Evolutionary conservation across 257 asterid genomes (phyloP), one percentile per base, ranked within the genome.

Genomic region (Leptodermis oblonga): DNA sequence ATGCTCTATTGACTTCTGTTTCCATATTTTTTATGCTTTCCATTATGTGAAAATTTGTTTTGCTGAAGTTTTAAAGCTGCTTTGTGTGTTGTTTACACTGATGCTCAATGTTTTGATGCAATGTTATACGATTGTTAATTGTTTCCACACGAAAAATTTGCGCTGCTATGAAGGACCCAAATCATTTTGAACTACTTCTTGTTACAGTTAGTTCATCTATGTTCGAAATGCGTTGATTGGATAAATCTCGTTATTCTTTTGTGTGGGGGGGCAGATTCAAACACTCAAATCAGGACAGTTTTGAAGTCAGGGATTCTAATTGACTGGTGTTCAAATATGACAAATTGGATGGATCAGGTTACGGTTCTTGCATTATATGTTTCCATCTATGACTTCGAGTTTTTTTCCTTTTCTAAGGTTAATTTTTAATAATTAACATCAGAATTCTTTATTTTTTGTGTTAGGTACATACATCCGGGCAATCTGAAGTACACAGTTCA

Each of bases 271-370:
- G 60, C 85, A 83, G 84, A 60, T 70, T 66, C 61, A 31, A 45
- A 69, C 71, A 41, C 65, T 63, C 56, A 79, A 70, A 25, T 46
- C 67, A 45, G 36, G 70, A 1, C 75, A 66, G 34, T 63, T 62
- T 56, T 73, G 60, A 72, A 72, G 73, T 36, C 51, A 25, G 53
- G 53, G 59, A 48, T n/a, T 63, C 42, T 17, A 28, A 28, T 64
- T 76, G 74, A 55, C 79, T 77, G 82, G 81, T 68, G 53, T 82
- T 73, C 67, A 84, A 72, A 31, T 58, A 59, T 68, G 55, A 70
- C 25, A 39, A 70, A 65, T 31, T 7, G 3, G 46, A 33, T 58
- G 55, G 72, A 62, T 54, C 77, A 69, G 72, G 74, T 73, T 65
- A 43, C 30, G 23, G 67, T 77, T 80, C 67, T 54, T 5, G 64